Evolutionary conservation across 139 green algal species (phyloP).

Genomic region (Diplosphaera chodatii): DNA sequence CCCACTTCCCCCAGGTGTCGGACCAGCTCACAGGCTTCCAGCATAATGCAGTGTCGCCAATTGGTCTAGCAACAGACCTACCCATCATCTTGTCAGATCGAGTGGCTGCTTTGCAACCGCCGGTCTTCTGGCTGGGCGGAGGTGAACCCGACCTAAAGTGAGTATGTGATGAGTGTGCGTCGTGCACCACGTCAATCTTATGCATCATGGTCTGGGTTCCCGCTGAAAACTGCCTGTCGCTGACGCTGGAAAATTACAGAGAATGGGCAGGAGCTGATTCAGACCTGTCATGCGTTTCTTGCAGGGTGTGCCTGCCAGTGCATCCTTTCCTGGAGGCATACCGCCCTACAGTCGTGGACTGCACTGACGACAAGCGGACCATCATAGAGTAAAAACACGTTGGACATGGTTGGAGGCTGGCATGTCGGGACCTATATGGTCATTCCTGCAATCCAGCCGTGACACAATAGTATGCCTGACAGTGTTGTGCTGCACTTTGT

Average conservation of each 20-base stretch:
- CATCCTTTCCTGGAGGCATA: constrained; percentile 58
- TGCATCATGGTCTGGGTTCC: too few relatives aligned
- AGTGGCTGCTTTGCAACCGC: constrained; percentile 44
- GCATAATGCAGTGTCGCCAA: constrained; percentile 81
- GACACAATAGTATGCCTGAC: too few relatives aligned
- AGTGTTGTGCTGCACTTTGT: too few relatives aligned
- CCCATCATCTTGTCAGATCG: constrained; percentile 74
- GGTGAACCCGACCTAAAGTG: constrained; percentile 92
- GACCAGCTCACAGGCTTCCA: constrained; percentile 55
- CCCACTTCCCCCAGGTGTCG: constrained; percentile 23
- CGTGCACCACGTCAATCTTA: too few relatives aligned
- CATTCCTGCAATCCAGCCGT: too few relatives aligned
- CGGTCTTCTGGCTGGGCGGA: constrained; percentile 74
- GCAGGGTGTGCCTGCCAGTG: constrained; percentile 24
- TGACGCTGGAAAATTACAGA: too few relatives aligned
- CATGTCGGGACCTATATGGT: too few relatives aligned
- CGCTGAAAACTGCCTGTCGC: too few relatives aligned
- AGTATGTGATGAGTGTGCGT: too few relatives aligned
- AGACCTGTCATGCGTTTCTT: too few relatives aligned
- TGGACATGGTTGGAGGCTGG: too few relatives aligned
- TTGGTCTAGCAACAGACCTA: constrained; percentile 57
- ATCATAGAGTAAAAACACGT: background rate
- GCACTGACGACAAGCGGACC: constrained; percentile 35
- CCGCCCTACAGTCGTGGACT: constrained; percentile 49
- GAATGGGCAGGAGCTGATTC: too few relatives aligned